Conservation (phyloP, 257 asterid genomes). For the Solanum virginianum region DNA sequence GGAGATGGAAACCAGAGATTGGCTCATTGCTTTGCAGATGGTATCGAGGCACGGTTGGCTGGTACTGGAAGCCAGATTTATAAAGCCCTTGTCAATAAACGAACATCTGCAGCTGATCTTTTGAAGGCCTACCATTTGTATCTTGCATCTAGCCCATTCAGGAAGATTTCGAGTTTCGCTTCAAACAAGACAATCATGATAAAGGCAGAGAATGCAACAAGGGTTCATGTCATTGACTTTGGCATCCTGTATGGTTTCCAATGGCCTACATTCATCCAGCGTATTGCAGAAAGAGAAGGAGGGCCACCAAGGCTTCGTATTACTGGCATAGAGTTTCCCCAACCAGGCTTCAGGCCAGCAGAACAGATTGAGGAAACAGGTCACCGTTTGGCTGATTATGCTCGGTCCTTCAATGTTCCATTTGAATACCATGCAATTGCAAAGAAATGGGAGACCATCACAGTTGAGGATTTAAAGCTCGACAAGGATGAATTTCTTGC, state of each 20-base stretch:
- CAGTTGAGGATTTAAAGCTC: conserved; percentile 45
- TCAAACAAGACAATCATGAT: conserved; percentile 32
- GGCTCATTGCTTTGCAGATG: conserved; percentile 50
- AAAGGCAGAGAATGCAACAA: conserved; percentile 13
- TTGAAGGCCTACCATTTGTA: conserved; percentile 52
- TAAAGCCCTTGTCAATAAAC: conserved; percentile 24
- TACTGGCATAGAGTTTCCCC: conserved; percentile 67
- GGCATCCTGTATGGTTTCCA: conserved; percentile 67
- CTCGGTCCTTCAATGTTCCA: conserved; percentile 35
- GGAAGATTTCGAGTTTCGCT: conserved; percentile 24
- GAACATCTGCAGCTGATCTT: conserved; percentile 32
- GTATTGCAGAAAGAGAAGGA: conserved; percentile 30
- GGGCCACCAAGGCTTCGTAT: conserved; percentile 61
- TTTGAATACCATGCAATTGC: conserved; percentile 60
- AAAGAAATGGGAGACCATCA: conserved; percentile 57
- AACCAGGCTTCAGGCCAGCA: conserved; percentile 62
- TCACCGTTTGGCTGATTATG: conserved; percentile 41
- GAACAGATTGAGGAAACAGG: conserved; percentile 58
- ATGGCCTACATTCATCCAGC: conserved; percentile 49
- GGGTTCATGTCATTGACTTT: conserved; percentile 49
- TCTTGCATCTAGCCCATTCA: conserved; percentile 44
- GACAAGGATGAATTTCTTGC: conserved; percentile 46
- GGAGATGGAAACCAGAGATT: conserved; percentile 61
- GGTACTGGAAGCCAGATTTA: conserved; percentile 50
- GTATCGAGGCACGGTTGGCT: conserved; percentile 51